phyloP scores from a whole-genome alignment of 208 protist genomes.

The Trypanosoma mega region DNA sequence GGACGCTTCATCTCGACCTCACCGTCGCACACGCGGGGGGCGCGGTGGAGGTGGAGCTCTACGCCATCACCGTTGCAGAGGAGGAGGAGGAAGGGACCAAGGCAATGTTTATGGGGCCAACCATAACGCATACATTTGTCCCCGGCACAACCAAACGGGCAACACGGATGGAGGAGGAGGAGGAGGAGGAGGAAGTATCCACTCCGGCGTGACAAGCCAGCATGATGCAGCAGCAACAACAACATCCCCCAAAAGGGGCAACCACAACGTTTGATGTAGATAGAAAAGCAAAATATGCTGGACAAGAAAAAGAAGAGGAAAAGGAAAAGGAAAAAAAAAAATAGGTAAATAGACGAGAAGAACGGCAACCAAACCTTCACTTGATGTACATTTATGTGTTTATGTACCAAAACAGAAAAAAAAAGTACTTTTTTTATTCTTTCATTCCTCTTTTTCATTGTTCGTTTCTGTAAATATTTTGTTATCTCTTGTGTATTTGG shows the following conservation, averaged over 20 bases:
- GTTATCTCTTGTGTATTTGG: no score
- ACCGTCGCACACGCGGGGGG: constrained; percentile 52
- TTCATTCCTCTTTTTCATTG: neutral
- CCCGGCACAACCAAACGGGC: constrained; percentile 33
- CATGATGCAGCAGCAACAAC: no score
- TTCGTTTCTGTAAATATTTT: neutral
- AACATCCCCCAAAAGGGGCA: no score
- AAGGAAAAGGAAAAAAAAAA: no score
- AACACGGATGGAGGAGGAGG: neutral
- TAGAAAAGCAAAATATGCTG: no score
- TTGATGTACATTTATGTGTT: no score
- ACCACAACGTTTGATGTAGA: no score
- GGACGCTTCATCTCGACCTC: constrained; percentile 22
- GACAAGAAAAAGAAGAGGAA: no score
- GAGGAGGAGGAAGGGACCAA: constrained; percentile 3
- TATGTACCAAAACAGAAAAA: neutral
- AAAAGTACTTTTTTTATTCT: neutral
- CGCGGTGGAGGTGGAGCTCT: constrained; percentile 26
- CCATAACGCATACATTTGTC: constrained; percentile 20
- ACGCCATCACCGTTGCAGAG: constrained; percentile 36
- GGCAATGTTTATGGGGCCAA: constrained; percentile 11
- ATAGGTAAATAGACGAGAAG: no score
- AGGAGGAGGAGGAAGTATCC: neutral
- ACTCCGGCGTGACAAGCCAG: no score
- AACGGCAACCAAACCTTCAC: no score